phyloP scores from a whole-genome alignment of 768 basidiomycete species.

The Suillus subaureus region DNA sequence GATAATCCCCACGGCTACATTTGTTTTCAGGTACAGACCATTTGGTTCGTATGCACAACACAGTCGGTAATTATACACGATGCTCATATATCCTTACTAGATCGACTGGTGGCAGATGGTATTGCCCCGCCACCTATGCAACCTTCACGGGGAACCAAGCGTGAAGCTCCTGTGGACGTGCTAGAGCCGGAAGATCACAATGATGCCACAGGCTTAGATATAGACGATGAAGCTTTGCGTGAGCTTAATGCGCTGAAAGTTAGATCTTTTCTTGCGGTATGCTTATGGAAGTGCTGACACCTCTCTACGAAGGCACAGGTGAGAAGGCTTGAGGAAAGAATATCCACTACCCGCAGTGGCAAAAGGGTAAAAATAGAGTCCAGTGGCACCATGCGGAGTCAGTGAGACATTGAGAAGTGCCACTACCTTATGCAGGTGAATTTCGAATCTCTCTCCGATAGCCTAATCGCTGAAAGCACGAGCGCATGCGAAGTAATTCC shows the following conservation, averaged over 20 bases:
- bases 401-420: slow-evolving; percentile 27
- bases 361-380: slow-evolving; percentile 14
- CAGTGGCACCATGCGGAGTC: slow-evolving; percentile 21
- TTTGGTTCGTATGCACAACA: slow-evolving; percentile 8
- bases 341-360: slow-evolving; percentile 10
- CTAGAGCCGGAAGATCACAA: background rate
- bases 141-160: slow-evolving; percentile 7
- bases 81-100: background rate
- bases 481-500: background rate
- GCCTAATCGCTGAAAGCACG: background rate
- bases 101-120: slow-evolving; percentile 12
- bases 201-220: background rate
- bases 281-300: slow-evolving; percentile 18
- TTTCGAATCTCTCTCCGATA: background rate
- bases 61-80: slow-evolving; percentile 2
- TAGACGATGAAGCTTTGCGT: slow-evolving; percentile 5
- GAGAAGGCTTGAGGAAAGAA: slow-evolving; percentile 11
- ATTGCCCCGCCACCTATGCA: slow-evolving; percentile 6
- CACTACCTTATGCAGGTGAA: slow-evolving; percentile 1
- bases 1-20: slow-evolving; percentile 7
- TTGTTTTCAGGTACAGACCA: slow-evolving; percentile 16
- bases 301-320: slow-evolving; percentile 4
- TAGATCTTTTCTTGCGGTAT: slow-evolving; percentile 9
- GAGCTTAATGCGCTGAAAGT: slow-evolving; percentile 10
- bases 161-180: slow-evolving; percentile 2